A percentile compares a stretch with the other conserved stretches of the same genome.
Conservation (phyloP, 2,329 filamentous ascomycete species). For the Hymenoscyphus linearis region DNA sequence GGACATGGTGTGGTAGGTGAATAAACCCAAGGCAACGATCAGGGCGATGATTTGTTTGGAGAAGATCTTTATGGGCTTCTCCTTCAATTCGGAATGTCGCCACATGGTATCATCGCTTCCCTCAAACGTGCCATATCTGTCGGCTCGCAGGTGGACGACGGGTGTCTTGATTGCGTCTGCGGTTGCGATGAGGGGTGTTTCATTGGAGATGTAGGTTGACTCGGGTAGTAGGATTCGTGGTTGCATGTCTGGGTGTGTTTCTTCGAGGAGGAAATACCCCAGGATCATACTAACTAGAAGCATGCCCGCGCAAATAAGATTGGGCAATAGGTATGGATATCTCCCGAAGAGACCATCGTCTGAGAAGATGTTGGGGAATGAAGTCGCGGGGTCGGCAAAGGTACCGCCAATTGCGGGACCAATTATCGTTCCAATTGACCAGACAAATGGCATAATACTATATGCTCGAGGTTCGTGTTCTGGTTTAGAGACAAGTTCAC, state of each 20-base stretch:
- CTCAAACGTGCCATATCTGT: conserved; percentile 71
- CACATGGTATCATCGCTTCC: conserved; percentile 28
- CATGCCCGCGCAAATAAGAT: conserved; percentile 72
- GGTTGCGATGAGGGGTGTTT: conserved; percentile 68
- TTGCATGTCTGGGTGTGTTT: conserved; percentile 83
- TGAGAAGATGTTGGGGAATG: conserved; percentile 68
- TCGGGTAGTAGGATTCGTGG: conserved; percentile 43
- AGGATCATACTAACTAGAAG: conserved; percentile 73
- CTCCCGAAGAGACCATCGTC: conserved; percentile 62
- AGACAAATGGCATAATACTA: conserved; percentile 90
- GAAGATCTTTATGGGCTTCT: conserved; percentile 41
- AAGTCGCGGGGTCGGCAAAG: conserved; percentile 71
- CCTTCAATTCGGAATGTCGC: conserved; percentile 29
- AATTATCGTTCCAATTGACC: conserved; percentile 84
- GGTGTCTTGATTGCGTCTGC: conserved; percentile 70
- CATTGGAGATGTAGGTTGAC: conserved; percentile 44
- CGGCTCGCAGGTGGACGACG: conserved; percentile 67
- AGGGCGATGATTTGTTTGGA: conserved; percentile 66
- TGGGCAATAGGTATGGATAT: conserved; percentile 86
- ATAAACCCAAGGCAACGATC: conserved; percentile 77
- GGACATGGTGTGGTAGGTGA: conserved; percentile 93
- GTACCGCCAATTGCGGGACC: conserved; percentile 84
- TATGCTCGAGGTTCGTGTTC: conserved; percentile 86
- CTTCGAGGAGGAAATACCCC: conserved; percentile 76
- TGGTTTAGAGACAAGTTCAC: conserved; percentile 75